A percentile compares a stretch with the other conserved stretches of the same genome.
Evolutionary conservation across 2,329 filamentous ascomycete genomes (phyloP).

Genomic region (Rhynchosporium graminicola): DNA sequence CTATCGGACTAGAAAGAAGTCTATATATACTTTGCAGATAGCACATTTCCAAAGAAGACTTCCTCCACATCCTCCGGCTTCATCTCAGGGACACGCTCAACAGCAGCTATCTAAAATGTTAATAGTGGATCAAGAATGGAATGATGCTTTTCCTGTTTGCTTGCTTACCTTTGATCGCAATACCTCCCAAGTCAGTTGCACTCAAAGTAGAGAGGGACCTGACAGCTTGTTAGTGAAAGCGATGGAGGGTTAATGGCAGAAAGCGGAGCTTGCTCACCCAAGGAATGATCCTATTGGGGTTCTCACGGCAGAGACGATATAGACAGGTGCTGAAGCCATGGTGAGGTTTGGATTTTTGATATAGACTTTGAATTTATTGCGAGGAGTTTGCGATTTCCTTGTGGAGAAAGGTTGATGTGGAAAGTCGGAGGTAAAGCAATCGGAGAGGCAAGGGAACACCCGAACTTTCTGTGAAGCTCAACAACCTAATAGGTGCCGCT

Average conservation of each 20-base stretch:
- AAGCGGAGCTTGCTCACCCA: slow-evolving; percentile 59
- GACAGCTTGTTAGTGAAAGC: slow-evolving; percentile 25
- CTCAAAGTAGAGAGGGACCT: slow-evolving; percentile 87
- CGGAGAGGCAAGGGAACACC: slow-evolving; percentile 6
- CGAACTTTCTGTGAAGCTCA: slow-evolving; percentile 12
- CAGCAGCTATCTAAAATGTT: slow-evolving; percentile 55
- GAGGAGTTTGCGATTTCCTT: not conserved
- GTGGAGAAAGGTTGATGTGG: not conserved
- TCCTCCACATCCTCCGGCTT: slow-evolving; percentile 90
- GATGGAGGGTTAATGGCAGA: slow-evolving; percentile 50
- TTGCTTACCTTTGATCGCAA: slow-evolving; percentile 82
- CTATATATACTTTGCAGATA: slow-evolving; percentile 80
- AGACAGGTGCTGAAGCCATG: slow-evolving; percentile 85
- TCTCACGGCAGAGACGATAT: slow-evolving; percentile 89
- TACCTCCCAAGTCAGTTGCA: slow-evolving; percentile 82
- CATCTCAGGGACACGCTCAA: slow-evolving; percentile 83
- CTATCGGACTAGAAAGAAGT: slow-evolving; percentile 25
- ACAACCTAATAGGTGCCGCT: too few relatives aligned
- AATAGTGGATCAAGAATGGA: not conserved
- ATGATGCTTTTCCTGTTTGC: not conserved
- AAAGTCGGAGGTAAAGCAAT: slow-evolving; percentile 12
- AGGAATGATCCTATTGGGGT: slow-evolving; percentile 94
- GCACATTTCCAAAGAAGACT: slow-evolving; percentile 97
- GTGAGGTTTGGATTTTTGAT: slow-evolving; percentile 38
- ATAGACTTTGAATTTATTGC: not conserved